These are phyloP conservation scores for Pyrenula aspistea DNA, from an alignment of 495 filamentous ascomycete genomes.

Conservation along the genomic window DNA sequence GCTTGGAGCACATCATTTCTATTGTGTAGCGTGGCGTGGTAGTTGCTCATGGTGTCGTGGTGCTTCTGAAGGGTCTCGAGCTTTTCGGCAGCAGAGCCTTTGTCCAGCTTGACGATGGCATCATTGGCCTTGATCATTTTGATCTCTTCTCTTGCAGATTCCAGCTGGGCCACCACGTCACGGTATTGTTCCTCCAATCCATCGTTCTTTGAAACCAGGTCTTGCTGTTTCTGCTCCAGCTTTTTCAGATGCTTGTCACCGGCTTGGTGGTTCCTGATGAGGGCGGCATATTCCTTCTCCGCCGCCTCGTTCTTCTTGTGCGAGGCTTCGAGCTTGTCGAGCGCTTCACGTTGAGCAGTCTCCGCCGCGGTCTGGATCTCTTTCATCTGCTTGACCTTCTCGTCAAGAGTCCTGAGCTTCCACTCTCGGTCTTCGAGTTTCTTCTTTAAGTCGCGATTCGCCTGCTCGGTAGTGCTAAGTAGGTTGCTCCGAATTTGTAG, in stretches of 20 bases:
- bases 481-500: neutral
- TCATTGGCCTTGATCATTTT: too few species aligned
- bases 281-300: neutral
- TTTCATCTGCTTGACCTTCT: neutral
- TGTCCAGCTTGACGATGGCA: too few species aligned
- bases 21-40: too few species aligned
- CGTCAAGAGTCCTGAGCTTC: neutral
- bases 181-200: too few species aligned
- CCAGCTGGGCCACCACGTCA: too few species aligned
- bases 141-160: too few species aligned
- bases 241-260: neutral
- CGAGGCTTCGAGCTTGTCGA: neutral
- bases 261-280: neutral
- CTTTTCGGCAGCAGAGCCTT: too few species aligned
- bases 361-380: neutral
- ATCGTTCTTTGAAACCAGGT: neutral
- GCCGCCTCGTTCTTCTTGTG: too few species aligned
- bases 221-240: neutral
- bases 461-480: neutral
- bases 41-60: too few species aligned
- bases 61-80: too few species aligned
- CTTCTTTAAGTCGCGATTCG: neutral
- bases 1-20: too few species aligned
- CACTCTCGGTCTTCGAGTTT: neutral
- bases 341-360: neutral